These are phyloP conservation scores for Myotisia sp. DNA, from an alignment of 2,329 filamentous ascomycete genomes.

Conservation along the genomic window DNA sequence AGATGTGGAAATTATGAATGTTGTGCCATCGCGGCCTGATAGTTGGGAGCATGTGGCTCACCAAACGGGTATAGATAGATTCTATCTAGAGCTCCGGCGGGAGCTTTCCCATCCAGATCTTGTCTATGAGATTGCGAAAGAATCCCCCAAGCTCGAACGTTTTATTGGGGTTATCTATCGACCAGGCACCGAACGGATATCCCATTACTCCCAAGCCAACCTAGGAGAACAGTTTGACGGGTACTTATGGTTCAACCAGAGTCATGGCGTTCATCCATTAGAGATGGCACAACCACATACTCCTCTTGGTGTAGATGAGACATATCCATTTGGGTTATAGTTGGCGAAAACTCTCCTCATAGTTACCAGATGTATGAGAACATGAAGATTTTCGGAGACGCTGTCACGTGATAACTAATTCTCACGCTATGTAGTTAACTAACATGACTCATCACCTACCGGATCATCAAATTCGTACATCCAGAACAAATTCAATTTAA, in stretches of 20 bases:
- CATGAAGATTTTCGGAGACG: background rate
- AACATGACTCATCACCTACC: too few species aligned
- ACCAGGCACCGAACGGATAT: constrained; percentile 35
- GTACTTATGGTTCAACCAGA: constrained; percentile 38
- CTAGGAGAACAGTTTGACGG: constrained; percentile 38
- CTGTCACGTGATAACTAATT: too few species aligned
- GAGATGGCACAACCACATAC: constrained; percentile 34
- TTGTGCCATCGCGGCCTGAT: constrained; percentile 32
- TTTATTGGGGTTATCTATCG: constrained; percentile 42
- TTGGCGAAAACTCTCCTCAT: background rate
- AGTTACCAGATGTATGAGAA: background rate
- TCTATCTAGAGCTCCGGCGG: constrained; percentile 35
- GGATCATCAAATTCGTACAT: too few species aligned
- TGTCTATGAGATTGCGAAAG: constrained; percentile 23
- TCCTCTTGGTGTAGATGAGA: constrained; percentile 32
- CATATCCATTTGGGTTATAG: constrained; percentile 39
- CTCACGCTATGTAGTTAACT: too few species aligned
- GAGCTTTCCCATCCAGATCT: constrained; percentile 23
- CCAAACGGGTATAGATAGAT: constrained; percentile 31
- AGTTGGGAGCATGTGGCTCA: constrained; percentile 40
- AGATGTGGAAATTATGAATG: constrained; percentile 37
- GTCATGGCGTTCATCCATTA: constrained; percentile 32
- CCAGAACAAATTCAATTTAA: too few species aligned
- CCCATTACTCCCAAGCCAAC: constrained; percentile 36
- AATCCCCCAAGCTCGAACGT: constrained; percentile 30